A percentile compares a stretch with the other conserved stretches of the same genome.
Evolutionary conservation across 345 rosid species (phyloP).

Genomic region (Chamaenerion angustifolium): DNA sequence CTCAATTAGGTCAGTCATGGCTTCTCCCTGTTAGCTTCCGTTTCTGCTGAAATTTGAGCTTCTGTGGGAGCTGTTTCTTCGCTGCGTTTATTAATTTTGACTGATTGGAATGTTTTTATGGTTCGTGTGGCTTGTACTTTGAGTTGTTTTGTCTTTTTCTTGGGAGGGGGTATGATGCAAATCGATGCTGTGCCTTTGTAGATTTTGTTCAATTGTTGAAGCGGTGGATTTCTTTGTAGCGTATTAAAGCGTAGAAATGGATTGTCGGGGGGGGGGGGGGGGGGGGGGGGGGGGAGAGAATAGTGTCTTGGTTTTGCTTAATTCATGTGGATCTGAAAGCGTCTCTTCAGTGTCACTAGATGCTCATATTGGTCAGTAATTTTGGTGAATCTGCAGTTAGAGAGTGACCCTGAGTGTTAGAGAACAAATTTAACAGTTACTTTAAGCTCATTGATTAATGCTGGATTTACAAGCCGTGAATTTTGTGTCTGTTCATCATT

Average conservation of each 20-base stretch:
- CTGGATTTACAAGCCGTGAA: too few relatives aligned
- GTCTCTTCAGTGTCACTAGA: background rate
- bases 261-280: background rate
- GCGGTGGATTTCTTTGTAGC: too few relatives aligned
- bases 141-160: too few relatives aligned
- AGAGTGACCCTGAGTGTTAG: background rate
- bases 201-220: too few relatives aligned
- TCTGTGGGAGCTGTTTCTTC: background rate
- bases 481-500: too few relatives aligned
- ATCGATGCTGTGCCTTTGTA: too few relatives aligned
- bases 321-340: conserved; percentile 1
- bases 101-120: background rate
- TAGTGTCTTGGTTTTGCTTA: background rate
- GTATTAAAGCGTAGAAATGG: background rate
- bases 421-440: background rate
- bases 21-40: background rate
- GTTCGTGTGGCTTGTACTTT: background rate
- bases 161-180: too few relatives aligned
- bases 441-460: background rate
- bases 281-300: too few relatives aligned
- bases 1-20: conserved; percentile 13
- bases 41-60: background rate
- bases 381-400: background rate
- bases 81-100: background rate
- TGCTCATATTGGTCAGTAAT: background rate